phyloP scores from a whole-genome alignment of 768 basidiomycete species.

The Leccinellum albellum region DNA sequence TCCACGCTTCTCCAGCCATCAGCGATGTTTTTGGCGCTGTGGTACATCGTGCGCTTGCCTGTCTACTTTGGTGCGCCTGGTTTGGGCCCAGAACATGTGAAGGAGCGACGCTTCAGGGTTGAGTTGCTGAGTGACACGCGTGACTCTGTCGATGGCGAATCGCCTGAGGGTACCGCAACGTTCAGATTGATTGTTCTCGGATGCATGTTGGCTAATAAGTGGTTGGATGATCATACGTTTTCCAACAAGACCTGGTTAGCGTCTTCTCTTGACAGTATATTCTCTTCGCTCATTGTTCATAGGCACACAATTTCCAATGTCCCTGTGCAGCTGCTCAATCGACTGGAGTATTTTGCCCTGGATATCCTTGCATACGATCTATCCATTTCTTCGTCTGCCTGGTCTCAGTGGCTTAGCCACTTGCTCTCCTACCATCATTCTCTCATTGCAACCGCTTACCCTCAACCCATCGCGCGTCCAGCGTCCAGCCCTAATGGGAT shows the following conservation, averaged over 20 bases:
- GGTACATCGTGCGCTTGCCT: slow-evolving; percentile 79
- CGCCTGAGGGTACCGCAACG: slow-evolving; percentile 55
- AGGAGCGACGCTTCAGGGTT: slow-evolving; percentile 61
- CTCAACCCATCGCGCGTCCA: slow-evolving; percentile 77
- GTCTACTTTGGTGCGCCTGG: slow-evolving; percentile 56
- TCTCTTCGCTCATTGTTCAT: slow-evolving; percentile 6
- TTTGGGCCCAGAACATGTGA: slow-evolving; percentile 49
- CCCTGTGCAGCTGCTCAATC: slow-evolving; percentile 66
- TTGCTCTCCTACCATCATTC: slow-evolving; percentile 63
- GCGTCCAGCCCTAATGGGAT: slow-evolving; percentile 68
- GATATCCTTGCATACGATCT: slow-evolving; percentile 70
- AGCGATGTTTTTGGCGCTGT: slow-evolving; percentile 70
- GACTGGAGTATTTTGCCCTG: slow-evolving; percentile 64
- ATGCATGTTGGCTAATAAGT: slow-evolving; percentile 85
- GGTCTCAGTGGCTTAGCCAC: slow-evolving; percentile 70
- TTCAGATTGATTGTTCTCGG: slow-evolving; percentile 76
- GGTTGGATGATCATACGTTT: slow-evolving; percentile 86
- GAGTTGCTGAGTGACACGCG: slow-evolving; percentile 55
- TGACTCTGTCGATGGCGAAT: slow-evolving; percentile 41
- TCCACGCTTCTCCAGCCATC: slow-evolving; percentile 82
- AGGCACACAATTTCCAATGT: slow-evolving; percentile 83
- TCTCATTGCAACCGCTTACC: slow-evolving; percentile 52
- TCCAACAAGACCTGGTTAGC: slow-evolving; percentile 85
- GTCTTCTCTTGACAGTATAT: background rate
- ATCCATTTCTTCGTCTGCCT: slow-evolving; percentile 58